Base-by-base conservation (phyloP, 139 green algal genomes). In the Yamagishiella unicocca region DNA sequence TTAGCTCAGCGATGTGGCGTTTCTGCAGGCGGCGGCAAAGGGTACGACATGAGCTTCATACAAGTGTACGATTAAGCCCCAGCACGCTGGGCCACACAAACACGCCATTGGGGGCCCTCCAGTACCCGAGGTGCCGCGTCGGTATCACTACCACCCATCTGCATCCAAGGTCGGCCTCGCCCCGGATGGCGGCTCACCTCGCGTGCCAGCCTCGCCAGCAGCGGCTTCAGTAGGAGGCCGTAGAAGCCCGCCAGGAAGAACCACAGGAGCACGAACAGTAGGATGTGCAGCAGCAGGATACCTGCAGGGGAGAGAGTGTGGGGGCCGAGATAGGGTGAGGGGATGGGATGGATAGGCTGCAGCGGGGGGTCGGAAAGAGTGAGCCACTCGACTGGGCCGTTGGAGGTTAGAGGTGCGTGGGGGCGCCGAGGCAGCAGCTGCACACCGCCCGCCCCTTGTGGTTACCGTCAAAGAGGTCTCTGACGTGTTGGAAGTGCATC, bases 261-360 rank as follows among this genome's bases (percentile, higher is more conserved):
- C 58, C 55, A 84, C 38, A 73, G 38, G 58, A 84, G 1, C 78
- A 73, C 55, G 27, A 84, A 85, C 43, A 85, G 42, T 2, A 85
- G 31, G 42, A 85, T 64, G 79, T 85, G 79, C 40, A 77, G 62
- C 61, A 85, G 40, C 14, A 85, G 40, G 54, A 84, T 84, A 10
- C 35, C 78, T 84, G 76, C 8, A 17, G 67, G 37, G 12, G 37
- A 37, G 67, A 7, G 12, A 37, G 67, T 6, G 37, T 5, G 29
- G 67, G 35, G 67, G 3, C 4, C 5, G 72, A 6, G 27, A 10
- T 33, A 43, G 5, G 70, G 19, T 5, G 35, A 37, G 35, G 17
- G 19, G 35, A 50, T n/a, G 67, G 12, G 50, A 58, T 25, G 50
- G 17, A 58, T 10, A n/a, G 35, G n/a, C n/a, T n/a, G n/a, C n/a